A percentile compares a stretch with the other conserved stretches of the same genome.
Conservation (phyloP, 352 stramenopile species). For the Globisporangium perplexum region DNA sequence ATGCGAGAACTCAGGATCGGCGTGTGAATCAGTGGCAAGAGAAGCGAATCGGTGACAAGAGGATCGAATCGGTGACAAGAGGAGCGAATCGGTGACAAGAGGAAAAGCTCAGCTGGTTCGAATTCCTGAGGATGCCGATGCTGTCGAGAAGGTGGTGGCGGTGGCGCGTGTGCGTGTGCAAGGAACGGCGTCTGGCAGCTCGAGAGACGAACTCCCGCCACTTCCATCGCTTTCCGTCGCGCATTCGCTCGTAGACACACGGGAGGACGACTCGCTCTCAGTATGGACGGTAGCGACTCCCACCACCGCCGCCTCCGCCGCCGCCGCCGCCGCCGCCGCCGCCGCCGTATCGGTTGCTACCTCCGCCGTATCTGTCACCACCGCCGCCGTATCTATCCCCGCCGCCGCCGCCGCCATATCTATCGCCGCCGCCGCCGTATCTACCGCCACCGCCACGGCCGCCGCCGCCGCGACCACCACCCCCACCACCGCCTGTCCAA, state of each 20-base stretch:
- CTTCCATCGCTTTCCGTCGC: neutral
- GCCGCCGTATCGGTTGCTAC: slow-evolving; percentile 19
- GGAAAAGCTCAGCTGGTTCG: too few species aligned
- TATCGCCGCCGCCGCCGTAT: slow-evolving; percentile 9
- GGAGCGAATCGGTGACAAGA: too few species aligned
- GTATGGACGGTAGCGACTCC: slow-evolving; percentile 56
- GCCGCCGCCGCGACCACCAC: slow-evolving; percentile 29
- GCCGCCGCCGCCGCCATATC: slow-evolving; percentile 22
- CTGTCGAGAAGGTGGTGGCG: too few species aligned
- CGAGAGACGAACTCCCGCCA: too few species aligned
- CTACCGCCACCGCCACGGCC: slow-evolving; percentile 30
- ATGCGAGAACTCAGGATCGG: neutral
- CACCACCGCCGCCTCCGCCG: slow-evolving; percentile 12
- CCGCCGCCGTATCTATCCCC: slow-evolving; percentile 24
- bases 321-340: slow-evolving; percentile 21
- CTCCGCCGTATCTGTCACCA: slow-evolving; percentile 10
- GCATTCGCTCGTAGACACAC: neutral
- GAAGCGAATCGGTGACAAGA: too few species aligned
- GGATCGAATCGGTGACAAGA: too few species aligned
- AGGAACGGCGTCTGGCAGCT: neutral
- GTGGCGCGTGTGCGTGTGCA: too few species aligned
- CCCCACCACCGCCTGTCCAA: slow-evolving; percentile 49
- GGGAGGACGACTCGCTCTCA: slow-evolving; percentile 9
- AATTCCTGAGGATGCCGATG: too few species aligned
- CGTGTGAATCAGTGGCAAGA: too few species aligned